phyloP scores from a whole-genome alignment of 192 early-diverging fungal genomes.

The Coemansia sp. region DNA sequence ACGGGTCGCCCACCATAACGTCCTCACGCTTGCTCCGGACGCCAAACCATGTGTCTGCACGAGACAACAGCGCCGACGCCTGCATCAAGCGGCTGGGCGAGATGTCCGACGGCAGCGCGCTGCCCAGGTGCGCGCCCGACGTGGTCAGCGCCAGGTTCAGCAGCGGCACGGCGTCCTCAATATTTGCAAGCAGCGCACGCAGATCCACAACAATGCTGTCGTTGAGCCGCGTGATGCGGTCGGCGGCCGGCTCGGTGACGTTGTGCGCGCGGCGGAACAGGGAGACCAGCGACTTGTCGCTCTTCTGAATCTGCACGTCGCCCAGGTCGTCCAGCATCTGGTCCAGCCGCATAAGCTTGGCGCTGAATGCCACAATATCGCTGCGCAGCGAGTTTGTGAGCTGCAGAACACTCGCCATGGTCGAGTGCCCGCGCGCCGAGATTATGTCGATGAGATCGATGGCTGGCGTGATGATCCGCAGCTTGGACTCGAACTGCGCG shows the following conservation, averaged over 20 bases:
- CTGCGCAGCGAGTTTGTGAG: slow-evolving; percentile 55
- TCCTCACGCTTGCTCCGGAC: neutral
- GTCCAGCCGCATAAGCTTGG: slow-evolving; percentile 21
- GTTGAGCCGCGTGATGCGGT: neutral
- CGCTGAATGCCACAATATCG: slow-evolving; percentile 54
- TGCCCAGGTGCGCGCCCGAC: slow-evolving; percentile 51
- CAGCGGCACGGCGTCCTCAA: slow-evolving; percentile 56
- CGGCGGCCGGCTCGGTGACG: too few species aligned
- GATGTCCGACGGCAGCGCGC: slow-evolving; percentile 39
- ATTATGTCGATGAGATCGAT: slow-evolving; percentile 67
- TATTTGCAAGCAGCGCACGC: slow-evolving; percentile 30
- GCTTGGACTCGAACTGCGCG: slow-evolving; percentile 51
- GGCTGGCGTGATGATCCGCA: slow-evolving; percentile 62
- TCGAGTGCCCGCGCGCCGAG: slow-evolving; percentile 61
- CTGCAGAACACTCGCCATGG: slow-evolving; percentile 56
- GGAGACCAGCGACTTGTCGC: too few species aligned
- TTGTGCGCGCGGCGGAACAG: too few species aligned
- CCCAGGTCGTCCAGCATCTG: neutral
- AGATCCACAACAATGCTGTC: slow-evolving; percentile 16
- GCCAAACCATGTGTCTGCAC: slow-evolving; percentile 8
- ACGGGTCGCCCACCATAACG: slow-evolving; percentile 37
- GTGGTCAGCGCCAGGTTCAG: slow-evolving; percentile 56
- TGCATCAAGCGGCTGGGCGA: slow-evolving; percentile 62
- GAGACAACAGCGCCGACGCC: slow-evolving; percentile 50
- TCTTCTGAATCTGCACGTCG: too few species aligned